Base-by-base conservation (phyloP, 495 filamentous ascomycete species). In the Saxophila tyrrhenica region DNA sequence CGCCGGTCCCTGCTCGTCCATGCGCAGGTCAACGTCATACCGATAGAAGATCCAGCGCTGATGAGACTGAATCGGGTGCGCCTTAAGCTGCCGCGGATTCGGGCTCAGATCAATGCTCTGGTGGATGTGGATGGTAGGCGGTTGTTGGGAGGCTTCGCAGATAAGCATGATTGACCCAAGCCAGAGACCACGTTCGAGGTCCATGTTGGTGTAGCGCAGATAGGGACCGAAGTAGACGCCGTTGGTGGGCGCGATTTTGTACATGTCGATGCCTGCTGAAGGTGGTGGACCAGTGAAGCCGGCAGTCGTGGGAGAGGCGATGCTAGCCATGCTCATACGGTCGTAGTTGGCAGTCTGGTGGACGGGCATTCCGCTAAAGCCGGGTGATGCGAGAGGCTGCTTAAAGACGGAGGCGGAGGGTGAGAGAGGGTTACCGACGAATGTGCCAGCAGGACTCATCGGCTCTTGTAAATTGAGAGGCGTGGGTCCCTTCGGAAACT, bases 151-250 rank as follows among this genome's bases (percentile, higher is more conserved):
- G 19, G 83, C 82, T 63, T 95, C 90, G 0, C 90, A 94, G 13
- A 96, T 81, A 22, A 98, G 80, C 58, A 88, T 69, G 61, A 87
- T 85, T 1, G 81, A 85, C 10, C 89, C 89, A 11, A 91, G 69
- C 92, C 92, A 98, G 29, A 90, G 59, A 1, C 94, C 92, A 61
- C 82, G 83, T 64, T 96, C 90, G 32, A 96, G 62, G 54, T 98
- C 87, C 90, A 98, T 96, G 64, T 98, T 98, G 3, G 87, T 86
- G 64, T 98, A 98, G 56, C 90, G 75, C 41, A 98, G 75, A 66
- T 96, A 97, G 0, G 92, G 92, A 0, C 92, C 92, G 67, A 98
- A 97, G 66, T 97, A 98, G 16, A 97, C 92, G n/a, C 89, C 90
- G 55, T 98, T 98, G 1, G 87, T 94, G 3, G 92, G 89, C 44